phyloP scores from a whole-genome alignment of 345 rosid genomes.

The Gossypium longicalyx region DNA sequence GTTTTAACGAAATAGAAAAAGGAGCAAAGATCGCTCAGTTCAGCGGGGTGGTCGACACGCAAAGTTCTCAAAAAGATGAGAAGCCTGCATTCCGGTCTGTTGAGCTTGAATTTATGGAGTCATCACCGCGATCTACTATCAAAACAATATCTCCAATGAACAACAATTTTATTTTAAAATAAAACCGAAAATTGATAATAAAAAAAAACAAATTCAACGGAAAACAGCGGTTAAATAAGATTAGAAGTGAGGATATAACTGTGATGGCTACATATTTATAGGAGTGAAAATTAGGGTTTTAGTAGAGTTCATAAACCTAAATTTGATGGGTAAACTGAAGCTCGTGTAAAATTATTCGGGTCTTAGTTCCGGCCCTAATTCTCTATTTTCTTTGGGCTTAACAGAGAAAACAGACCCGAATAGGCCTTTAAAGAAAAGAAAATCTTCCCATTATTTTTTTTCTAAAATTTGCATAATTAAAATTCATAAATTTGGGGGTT shows the following conservation, averaged over 20 bases:
- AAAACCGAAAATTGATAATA: too few species aligned
- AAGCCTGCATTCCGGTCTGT: conserved; percentile 96
- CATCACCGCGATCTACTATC: conserved; percentile 52
- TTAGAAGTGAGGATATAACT: background rate
- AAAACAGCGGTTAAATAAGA: background rate
- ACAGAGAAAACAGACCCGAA: background rate
- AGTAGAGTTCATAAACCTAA: background rate
- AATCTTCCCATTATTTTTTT: too few species aligned
- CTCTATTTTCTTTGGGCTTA: background rate
- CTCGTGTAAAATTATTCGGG: background rate
- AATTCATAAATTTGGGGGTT: too few species aligned
- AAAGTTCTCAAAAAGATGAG: conserved; percentile 34
- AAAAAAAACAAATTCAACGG: background rate
- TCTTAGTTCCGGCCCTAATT: background rate
- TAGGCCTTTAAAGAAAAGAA: background rate
- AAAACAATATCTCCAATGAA: background rate
- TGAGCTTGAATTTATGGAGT: conserved; percentile 88
- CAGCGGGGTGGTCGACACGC: conserved; percentile 87
- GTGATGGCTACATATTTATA: conserved; percentile 1
- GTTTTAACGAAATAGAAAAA: background rate
- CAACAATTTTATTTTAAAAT: background rate
- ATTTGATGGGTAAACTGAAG: background rate
- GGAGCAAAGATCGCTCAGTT: conserved; percentile 48
- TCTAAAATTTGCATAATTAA: too few species aligned
- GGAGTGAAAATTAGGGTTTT: conserved; percentile 9